A percentile compares a stretch with the other conserved stretches of the same genome.
These are phyloP conservation scores for Polychaeton citri DNA, from an alignment of 2,329 filamentous ascomycete species.

Conservation along the genomic window DNA sequence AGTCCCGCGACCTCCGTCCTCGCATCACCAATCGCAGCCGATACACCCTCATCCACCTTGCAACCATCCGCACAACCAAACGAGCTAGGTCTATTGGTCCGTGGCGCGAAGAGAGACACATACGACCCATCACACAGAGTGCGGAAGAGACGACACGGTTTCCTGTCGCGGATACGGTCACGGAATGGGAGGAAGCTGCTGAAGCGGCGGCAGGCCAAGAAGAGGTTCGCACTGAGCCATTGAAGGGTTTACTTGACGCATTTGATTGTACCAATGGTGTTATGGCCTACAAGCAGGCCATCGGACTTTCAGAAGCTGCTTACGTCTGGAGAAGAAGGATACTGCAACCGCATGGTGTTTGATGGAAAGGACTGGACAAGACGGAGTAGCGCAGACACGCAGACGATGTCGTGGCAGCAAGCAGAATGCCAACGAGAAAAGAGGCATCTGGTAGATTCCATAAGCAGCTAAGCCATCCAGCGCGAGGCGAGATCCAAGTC, in stretches of 20 bases:
- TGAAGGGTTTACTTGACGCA: slow-evolving; percentile 22
- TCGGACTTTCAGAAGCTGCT: too few species aligned
- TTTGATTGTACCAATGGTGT: too few species aligned
- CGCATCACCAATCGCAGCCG: slow-evolving; percentile 6
- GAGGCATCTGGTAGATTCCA: too few species aligned
- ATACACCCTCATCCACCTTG: slow-evolving; percentile 17
- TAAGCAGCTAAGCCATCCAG: too few species aligned
- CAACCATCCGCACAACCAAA: slow-evolving; percentile 21
- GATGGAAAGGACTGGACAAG: neutral
- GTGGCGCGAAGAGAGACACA: slow-evolving; percentile 39
- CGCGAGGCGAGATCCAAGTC: too few species aligned
- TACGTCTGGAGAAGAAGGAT: too few species aligned
- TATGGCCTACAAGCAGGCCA: too few species aligned
- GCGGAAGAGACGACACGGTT: slow-evolving; percentile 49
- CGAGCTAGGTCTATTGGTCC: slow-evolving; percentile 24
- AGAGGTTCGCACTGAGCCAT: slow-evolving; percentile 40
- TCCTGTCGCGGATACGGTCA: slow-evolving; percentile 39
- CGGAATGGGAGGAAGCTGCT: slow-evolving; percentile 42
- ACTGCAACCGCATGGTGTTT: neutral
- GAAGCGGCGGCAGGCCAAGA: slow-evolving; percentile 40
- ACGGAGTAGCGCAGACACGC: too few species aligned
- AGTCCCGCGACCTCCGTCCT: slow-evolving; percentile 5
- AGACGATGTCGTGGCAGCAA: too few species aligned
- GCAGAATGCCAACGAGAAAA: too few species aligned
- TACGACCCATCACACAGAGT: slow-evolving; percentile 47